These are phyloP conservation scores for Astrothelium macrocarpum DNA, from an alignment of 495 filamentous ascomycete species.

Conservation along the genomic window DNA sequence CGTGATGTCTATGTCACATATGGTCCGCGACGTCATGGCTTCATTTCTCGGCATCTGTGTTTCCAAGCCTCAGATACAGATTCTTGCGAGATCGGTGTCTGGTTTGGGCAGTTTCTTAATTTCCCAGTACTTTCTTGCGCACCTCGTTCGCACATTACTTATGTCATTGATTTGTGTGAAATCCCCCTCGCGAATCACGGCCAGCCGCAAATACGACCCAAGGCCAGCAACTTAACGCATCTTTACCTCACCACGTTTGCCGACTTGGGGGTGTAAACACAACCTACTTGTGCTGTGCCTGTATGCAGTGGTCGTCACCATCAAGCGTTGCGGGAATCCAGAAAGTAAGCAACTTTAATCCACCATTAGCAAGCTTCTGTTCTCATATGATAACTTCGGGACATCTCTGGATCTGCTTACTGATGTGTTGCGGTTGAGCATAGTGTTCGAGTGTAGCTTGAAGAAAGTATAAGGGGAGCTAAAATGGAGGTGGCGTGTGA, in stretches of 20 bases:
- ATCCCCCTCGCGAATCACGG: background rate
- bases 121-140: background rate
- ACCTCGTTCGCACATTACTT: background rate
- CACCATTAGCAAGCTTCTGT: background rate
- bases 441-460: background rate
- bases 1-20: too few relatives aligned
- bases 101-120: background rate
- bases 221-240: background rate
- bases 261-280: background rate
- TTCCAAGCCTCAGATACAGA: too few relatives aligned
- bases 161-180: background rate
- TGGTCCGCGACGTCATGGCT: too few relatives aligned
- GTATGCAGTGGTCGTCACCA: background rate
- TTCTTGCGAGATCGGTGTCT: background rate
- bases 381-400: background rate
- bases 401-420: background rate
- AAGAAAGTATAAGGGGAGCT: background rate
- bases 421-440: background rate
- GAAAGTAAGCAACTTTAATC: background rate
- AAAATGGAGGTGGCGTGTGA: background rate
- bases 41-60: too few relatives aligned
- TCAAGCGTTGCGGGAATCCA: background rate
- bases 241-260: background rate
- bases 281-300: background rate
- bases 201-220: background rate